phyloP scores from a whole-genome alignment of 2,329 filamentous ascomycete genomes.

The Aspergillus udagawae region DNA sequence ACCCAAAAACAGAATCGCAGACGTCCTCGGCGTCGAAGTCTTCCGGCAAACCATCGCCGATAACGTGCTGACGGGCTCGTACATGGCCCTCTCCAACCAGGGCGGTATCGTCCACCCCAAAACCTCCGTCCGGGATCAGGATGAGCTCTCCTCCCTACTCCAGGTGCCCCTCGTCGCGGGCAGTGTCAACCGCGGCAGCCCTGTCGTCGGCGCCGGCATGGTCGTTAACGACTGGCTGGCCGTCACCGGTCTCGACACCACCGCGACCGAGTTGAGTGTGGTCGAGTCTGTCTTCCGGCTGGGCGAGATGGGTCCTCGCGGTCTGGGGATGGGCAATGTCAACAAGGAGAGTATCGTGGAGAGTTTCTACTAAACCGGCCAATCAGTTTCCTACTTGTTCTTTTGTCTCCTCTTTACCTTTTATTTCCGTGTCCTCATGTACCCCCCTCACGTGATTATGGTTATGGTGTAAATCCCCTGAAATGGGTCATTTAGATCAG shows the following conservation, averaged over 20 bases:
- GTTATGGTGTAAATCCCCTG: background rate
- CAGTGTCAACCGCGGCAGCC: slow-evolving; percentile 85
- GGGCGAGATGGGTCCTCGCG: slow-evolving; percentile 70
- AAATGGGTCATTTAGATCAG: background rate
- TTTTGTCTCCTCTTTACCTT: background rate
- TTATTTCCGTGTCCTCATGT: background rate
- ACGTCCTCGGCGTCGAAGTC: slow-evolving; percentile 66
- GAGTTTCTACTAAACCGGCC: slow-evolving; percentile 76
- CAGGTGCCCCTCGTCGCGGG: slow-evolving; percentile 96
- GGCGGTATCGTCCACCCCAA: slow-evolving; percentile 97
- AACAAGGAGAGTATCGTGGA: slow-evolving; percentile 99
- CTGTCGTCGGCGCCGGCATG: slow-evolving; percentile 95
- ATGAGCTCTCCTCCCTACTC: slow-evolving; percentile 87
- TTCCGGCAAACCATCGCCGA: slow-evolving; percentile 85
- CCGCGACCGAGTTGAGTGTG: slow-evolving; percentile 94
- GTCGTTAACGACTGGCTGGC: slow-evolving; percentile 98
- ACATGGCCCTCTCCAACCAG: slow-evolving; percentile 95
- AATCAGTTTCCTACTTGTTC: background rate
- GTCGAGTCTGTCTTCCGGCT: slow-evolving; percentile 94
- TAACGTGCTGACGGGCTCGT: slow-evolving; percentile 92
- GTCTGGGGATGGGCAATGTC: slow-evolving; percentile 49
- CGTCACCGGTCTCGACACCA: slow-evolving; percentile 88
- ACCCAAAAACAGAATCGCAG: slow-evolving; percentile 61
- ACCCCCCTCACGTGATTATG: background rate
- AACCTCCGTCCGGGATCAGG: slow-evolving; percentile 95